These are phyloP conservation scores for Onygenales sp. DNA, from an alignment of 2,329 filamentous ascomycete species.

Conservation along the genomic window DNA sequence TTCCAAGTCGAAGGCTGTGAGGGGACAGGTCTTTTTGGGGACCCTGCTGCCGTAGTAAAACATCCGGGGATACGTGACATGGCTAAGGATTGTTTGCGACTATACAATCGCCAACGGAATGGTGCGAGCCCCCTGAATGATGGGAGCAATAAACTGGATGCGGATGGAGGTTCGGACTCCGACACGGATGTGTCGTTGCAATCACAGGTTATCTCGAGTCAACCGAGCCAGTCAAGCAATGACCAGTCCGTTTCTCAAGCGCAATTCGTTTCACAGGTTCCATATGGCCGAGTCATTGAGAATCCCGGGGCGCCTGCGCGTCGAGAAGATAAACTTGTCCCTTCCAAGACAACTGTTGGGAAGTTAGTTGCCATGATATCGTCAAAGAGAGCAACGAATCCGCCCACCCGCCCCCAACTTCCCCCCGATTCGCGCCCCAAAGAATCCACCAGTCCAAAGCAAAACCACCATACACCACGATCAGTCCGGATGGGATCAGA, in stretches of 20 bases:
- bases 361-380: background rate
- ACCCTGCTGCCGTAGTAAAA: conserved; percentile 11
- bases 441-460: too few species aligned
- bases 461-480: too few species aligned
- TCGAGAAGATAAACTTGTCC: background rate
- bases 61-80: conserved; percentile 7
- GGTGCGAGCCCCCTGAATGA: background rate
- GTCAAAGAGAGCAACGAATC: too few species aligned
- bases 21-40: conserved; percentile 17
- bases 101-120: background rate
- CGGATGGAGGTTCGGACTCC: background rate
- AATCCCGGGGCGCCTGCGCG: background rate
- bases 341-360: background rate
- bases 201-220: background rate
- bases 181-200: conserved; percentile 1
- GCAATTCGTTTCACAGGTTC: background rate
- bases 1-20: conserved; percentile 19
- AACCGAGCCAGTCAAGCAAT: background rate
- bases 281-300: background rate
- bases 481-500: too few species aligned
- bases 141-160: background rate
- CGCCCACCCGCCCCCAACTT: too few species aligned
- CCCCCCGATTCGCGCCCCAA: too few species aligned
- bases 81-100: background rate
- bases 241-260: background rate